A percentile compares a stretch with the other conserved stretches of the same genome.
Evolutionary conservation across 257 asterid species (phyloP).

Genomic region (Nicotiana obtusifolia): DNA sequence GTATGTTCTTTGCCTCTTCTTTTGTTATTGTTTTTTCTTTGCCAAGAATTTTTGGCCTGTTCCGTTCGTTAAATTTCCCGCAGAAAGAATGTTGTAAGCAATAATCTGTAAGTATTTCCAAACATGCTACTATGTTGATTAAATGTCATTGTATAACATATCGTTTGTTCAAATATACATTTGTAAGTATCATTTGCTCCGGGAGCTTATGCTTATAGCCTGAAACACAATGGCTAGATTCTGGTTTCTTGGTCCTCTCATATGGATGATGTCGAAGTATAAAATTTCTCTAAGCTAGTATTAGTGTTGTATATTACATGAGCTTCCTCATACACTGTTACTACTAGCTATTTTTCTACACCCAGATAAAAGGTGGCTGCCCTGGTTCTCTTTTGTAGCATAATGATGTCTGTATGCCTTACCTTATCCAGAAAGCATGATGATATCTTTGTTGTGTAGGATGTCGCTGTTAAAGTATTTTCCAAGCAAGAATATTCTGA

Average conservation of each 20-base stretch:
- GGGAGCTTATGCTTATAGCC: background rate
- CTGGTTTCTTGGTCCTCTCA: background rate
- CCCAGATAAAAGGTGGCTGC: background rate
- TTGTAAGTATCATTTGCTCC: background rate
- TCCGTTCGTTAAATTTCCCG: background rate
- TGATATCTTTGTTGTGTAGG: conserved; percentile 43
- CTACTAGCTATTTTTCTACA: background rate
- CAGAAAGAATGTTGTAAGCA: background rate
- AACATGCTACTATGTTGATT: background rate
- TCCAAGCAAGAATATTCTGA: conserved; percentile 84
- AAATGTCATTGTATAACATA: background rate
- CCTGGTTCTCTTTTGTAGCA: conserved; percentile 9
- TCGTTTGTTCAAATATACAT: background rate
- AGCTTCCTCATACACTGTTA: background rate
- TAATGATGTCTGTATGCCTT: too few relatives aligned
- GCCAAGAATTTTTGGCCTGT: background rate
- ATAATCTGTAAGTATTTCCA: background rate
- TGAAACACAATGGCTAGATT: background rate
- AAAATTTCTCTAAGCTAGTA: background rate
- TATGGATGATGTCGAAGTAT: background rate
- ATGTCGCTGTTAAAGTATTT: conserved; percentile 95
- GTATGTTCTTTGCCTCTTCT: conserved; percentile 65
- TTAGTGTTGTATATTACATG: background rate
- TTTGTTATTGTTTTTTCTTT: conserved; percentile 12
- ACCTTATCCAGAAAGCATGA: conserved; percentile 1